Conservation (phyloP, 495 filamentous ascomycete species). For the Xylaria scruposa region DNA sequence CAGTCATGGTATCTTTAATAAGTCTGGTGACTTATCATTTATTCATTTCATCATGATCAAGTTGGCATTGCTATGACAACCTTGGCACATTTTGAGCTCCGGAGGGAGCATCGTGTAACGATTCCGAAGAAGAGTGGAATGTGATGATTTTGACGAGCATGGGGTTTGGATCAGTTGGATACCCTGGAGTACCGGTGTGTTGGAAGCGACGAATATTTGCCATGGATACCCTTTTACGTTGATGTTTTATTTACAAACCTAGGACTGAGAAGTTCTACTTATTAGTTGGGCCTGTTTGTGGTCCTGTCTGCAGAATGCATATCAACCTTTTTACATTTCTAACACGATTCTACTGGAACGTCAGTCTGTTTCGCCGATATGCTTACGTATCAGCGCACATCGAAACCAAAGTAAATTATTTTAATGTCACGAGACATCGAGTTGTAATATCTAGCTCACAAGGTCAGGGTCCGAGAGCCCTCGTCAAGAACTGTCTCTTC, state of each 20-base stretch:
- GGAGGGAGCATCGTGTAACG: neutral
- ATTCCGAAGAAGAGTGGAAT: neutral
- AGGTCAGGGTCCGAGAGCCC: neutral
- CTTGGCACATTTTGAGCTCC: neutral
- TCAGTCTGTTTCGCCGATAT: neutral
- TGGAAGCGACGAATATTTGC: constrained; percentile 17
- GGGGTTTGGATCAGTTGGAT: constrained; percentile 19
- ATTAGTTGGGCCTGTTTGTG: neutral
- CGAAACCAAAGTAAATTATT: neutral
- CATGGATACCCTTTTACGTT: constrained; percentile 20
- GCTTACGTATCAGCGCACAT: neutral
- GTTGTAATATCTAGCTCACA: neutral
- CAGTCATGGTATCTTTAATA: constrained; percentile 11
- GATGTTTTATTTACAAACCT: constrained; percentile 15
- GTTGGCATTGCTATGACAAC: neutral
- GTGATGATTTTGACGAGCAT: constrained; percentile 18
- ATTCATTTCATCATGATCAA: constrained; percentile 1
- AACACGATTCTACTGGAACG: neutral
- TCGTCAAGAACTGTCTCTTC: neutral
- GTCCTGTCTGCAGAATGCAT: neutral
- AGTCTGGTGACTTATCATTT: constrained; percentile 19
- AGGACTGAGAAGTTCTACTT: neutral
- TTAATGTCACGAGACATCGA: neutral
- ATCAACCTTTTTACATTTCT: neutral
- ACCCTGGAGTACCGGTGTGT: constrained; percentile 18